Conservation (phyloP, 208 protist species). For the Sergeia podlipaevii region DNA sequence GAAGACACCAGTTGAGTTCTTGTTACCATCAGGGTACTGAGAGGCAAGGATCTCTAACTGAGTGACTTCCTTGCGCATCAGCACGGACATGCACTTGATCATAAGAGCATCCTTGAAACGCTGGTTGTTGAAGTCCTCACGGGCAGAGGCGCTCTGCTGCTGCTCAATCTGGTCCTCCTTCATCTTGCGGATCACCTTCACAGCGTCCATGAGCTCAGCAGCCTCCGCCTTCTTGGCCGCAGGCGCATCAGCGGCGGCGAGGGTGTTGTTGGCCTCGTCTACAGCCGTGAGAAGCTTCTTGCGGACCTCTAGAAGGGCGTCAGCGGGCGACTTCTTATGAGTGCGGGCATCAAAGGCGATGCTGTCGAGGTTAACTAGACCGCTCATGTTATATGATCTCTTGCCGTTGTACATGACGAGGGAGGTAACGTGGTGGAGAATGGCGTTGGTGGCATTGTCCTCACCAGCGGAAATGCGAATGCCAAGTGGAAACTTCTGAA, state of each 20-base stretch:
- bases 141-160: slow-evolving; percentile 25
- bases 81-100: slow-evolving; percentile 66
- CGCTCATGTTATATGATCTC: slow-evolving; percentile 29
- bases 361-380: slow-evolving; percentile 67
- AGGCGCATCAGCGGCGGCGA: neutral
- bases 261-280: slow-evolving; percentile 10
- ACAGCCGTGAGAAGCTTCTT: slow-evolving; percentile 29
- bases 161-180: slow-evolving; percentile 49
- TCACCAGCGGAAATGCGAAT: slow-evolving; percentile 26
- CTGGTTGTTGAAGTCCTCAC: slow-evolving; percentile 71
- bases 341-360: slow-evolving; percentile 40
- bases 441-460: slow-evolving; percentile 51
- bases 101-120: slow-evolving; percentile 82
- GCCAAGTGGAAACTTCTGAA: neutral
- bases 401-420: slow-evolving; percentile 49
- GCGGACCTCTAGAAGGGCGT: slow-evolving; percentile 23
- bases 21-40: slow-evolving; percentile 24
- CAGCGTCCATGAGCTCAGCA: slow-evolving; percentile 12
- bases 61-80: slow-evolving; percentile 49
- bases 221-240: slow-evolving; percentile 24
- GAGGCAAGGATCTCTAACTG: slow-evolving; percentile 55
- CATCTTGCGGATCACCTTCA: slow-evolving; percentile 29
- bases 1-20: slow-evolving; percentile 4
- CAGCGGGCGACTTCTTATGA: slow-evolving; percentile 13
- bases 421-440: slow-evolving; percentile 50